Base-by-base conservation (phyloP, 257 asterid genomes). In the Buddleja alternifolia region DNA sequence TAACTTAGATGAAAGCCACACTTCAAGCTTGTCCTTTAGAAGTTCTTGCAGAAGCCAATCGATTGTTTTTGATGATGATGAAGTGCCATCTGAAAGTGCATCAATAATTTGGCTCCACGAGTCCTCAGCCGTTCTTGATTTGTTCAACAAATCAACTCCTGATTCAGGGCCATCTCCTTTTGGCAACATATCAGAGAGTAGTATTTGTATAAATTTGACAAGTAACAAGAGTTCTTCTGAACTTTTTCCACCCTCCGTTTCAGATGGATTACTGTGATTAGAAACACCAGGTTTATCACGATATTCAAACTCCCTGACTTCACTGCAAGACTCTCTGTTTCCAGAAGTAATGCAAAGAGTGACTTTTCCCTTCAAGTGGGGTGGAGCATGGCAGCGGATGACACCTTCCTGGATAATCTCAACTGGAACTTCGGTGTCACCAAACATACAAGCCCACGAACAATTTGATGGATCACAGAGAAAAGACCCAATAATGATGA, bases 391-490 rank as follows among this genome's bases (percentile, higher is more conserved):
- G 81, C 96, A 90, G 78, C 88, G 73, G 60, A 94, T 72, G 75
- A 91, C 96, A 36, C 97, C 97, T 60, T 84, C 92, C 80, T 84
- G 99, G 80, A 91, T 77, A 45, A 94, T 81, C 81, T 83, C 86
- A 70, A 83, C 79, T 58, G 97, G 95, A 71, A 89, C 95, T 89
- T 94, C 96, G 67, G 74, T 81, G 78, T 83, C 90, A 53, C 96
- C 99, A 77, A 94, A 87, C 99, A 94, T 89, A 77, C 97, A 94
- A 63, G 85, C 89, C 96, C 97, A 94, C 25, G 67, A 64, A 79
- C 83, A 63, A 77, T 79, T 92, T 4, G 82, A 85, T 37, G 93
- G 81, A 72, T 86, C 87, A 67, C 83, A 85, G 78, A 82, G 86
- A 79, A 94, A 94, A 60, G 96, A 85, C 59, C 99, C 99, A 69